Percentiles rank a stretch among this genome's conserved stretches.
These are phyloP conservation scores for Cyclotella choctawhatcheeana DNA, from an alignment of 108 stramenopile species.

Conservation along the genomic window DNA sequence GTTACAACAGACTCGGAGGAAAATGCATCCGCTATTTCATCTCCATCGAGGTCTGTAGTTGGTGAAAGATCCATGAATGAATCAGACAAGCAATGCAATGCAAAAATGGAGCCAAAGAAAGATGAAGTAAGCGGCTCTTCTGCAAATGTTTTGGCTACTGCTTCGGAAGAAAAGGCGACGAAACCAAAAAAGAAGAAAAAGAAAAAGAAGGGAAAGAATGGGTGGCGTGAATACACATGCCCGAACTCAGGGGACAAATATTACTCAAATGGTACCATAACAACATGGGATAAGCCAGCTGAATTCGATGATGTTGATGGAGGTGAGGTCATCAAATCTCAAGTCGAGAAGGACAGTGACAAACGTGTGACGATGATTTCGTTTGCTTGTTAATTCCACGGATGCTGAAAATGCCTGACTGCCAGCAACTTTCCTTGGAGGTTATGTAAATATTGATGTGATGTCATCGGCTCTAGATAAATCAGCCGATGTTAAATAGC, in stretches of 20 bases:
- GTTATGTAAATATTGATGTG: too few relatives aligned
- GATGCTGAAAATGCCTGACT: too few relatives aligned
- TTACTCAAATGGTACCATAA: conserved; percentile 75
- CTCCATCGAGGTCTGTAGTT: neutral
- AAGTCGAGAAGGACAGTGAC: neutral
- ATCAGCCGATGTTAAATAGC: too few relatives aligned
- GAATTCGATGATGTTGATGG: neutral
- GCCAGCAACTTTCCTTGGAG: too few relatives aligned
- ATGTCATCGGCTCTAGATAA: too few relatives aligned
- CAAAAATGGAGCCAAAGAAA: neutral
- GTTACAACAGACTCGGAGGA: conserved; percentile 3
- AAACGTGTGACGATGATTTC: conserved; percentile 6
- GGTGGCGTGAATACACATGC: conserved; percentile 73
- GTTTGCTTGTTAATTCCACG: too few relatives aligned
- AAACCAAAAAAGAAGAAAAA: neutral
- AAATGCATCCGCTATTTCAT: conserved; percentile 5
- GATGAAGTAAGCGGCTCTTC: neutral
- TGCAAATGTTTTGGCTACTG: neutral
- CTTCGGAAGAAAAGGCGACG: conserved; percentile 4
- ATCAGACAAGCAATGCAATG: neutral
- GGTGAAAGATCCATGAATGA: neutral
- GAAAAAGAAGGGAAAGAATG: conserved; percentile 21
- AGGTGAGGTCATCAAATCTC: neutral
- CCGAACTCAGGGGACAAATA: conserved; percentile 64
- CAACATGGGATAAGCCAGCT: conserved; percentile 79